A percentile compares a stretch with the other conserved stretches of the same genome.
phyloP scores from a whole-genome alignment of 2,329 filamentous ascomycete genomes.

The Cytospora piceicola region DNA sequence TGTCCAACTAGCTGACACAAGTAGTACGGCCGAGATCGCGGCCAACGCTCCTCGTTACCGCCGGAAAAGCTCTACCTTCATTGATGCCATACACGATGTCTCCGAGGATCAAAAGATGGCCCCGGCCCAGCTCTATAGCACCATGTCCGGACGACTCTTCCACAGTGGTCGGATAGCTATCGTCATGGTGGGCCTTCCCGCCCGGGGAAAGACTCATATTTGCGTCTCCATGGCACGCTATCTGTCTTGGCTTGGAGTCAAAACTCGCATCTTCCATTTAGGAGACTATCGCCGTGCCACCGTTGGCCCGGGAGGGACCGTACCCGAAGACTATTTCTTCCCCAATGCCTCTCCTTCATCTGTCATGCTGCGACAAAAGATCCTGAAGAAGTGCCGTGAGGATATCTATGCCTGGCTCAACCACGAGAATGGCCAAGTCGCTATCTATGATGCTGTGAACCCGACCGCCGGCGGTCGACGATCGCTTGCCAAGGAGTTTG shows the following conservation, averaged over 20 bases:
- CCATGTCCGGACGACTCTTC: conserved; percentile 94
- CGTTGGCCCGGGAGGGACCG: conserved; percentile 77
- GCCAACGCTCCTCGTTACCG: conserved; percentile 88
- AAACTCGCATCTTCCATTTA: conserved; percentile 96
- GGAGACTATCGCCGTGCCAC: conserved; percentile 95
- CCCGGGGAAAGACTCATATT: conserved; percentile 95
- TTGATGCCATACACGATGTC: conserved; percentile 95
- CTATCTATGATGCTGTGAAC: conserved; percentile 98
- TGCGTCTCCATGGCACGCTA: conserved; percentile 95
- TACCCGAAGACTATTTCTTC: conserved; percentile 98
- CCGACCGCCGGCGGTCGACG: conserved; percentile 80
- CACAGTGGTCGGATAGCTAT: conserved; percentile 97
- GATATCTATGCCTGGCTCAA: conserved; percentile 97
- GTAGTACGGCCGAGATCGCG: conserved; percentile 86
- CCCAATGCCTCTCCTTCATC: conserved; percentile 91
- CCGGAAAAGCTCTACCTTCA: conserved; percentile 91
- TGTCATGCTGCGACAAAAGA: conserved; percentile 94
- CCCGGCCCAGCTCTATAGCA: conserved; percentile 96
- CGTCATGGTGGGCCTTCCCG: conserved; percentile 92
- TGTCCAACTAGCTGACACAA: conserved; percentile 37
- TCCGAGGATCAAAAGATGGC: conserved; percentile 81
- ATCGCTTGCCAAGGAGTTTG: conserved; percentile 90
- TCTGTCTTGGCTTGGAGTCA: conserved; percentile 94
- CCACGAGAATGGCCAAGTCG: conserved; percentile 96
- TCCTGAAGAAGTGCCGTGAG: conserved; percentile 94